Percentiles rank a stretch among this genome's conserved stretches.
phyloP scores from a whole-genome alignment of 2,329 filamentous ascomycete species.

The Beauveria asiatica region DNA sequence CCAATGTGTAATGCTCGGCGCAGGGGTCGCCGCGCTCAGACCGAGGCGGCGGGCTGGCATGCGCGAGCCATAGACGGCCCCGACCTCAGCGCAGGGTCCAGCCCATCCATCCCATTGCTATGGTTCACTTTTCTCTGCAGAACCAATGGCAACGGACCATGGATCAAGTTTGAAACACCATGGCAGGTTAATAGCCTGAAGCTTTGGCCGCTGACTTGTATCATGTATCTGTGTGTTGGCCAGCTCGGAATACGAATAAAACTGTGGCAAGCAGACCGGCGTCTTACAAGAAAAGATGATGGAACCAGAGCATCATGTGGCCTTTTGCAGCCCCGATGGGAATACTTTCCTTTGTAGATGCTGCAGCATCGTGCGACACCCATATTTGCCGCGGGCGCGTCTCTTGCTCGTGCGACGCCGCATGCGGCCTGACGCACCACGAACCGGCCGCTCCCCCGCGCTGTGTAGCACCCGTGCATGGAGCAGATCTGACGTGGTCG shows the following conservation, averaged over 20 bases:
- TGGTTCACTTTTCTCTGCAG: neutral
- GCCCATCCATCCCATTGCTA: neutral
- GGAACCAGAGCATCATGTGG: neutral
- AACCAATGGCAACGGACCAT: neutral
- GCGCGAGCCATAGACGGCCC: neutral
- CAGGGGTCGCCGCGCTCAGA: neutral
- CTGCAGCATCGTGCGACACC: neutral
- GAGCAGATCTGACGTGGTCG: conserved; percentile 2
- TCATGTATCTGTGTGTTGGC: neutral
- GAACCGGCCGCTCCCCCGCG: neutral
- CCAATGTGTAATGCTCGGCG: neutral
- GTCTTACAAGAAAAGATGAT: too few species aligned
- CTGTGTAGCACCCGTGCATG: conserved; percentile 5
- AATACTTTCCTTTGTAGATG: neutral
- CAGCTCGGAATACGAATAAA: too few species aligned
- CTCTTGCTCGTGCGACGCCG: neutral
- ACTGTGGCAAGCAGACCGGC: too few species aligned
- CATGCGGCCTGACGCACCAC: conserved; percentile 4
- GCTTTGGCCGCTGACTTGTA: neutral
- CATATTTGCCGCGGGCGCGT: neutral
- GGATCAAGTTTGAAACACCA: neutral
- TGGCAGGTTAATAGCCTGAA: neutral
- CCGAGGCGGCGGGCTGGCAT: neutral
- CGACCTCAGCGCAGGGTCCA: neutral
- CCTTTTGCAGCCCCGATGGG: neutral